Evolutionary conservation across 371 early-diverging fungal genomes (phyloP).

Genomic region (Mortierella sp.): DNA sequence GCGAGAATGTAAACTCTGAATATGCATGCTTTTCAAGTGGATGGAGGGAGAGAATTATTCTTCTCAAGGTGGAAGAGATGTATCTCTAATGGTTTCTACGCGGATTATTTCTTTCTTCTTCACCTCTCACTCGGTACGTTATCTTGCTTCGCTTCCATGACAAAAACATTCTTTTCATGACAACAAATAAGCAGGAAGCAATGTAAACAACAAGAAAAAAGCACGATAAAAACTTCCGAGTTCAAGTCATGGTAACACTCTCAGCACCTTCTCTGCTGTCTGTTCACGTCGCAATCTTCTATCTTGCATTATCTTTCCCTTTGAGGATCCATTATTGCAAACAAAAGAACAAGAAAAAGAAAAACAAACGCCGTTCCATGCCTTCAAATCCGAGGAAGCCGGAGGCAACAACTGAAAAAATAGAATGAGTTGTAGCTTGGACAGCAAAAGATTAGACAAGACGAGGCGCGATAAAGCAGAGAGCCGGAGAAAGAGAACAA

Average conservation of each 20-base stretch:
- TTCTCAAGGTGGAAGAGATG: background rate
- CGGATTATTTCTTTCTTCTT: background rate
- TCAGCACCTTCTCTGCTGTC: background rate
- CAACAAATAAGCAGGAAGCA: background rate
- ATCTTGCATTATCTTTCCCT: constrained; percentile 1
- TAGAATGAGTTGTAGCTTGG: background rate
- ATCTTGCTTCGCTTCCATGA: background rate
- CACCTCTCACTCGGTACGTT: background rate
- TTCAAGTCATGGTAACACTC: background rate
- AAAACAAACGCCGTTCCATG: background rate
- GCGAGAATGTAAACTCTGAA: background rate
- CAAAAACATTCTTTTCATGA: background rate
- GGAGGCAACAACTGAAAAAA: background rate
- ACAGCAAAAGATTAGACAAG: background rate
- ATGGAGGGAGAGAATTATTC: background rate
- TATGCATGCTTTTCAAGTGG: background rate
- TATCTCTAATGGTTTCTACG: background rate
- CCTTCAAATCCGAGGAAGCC: background rate
- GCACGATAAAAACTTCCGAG: background rate
- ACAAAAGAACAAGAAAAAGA: background rate
- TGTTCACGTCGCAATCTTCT: background rate
- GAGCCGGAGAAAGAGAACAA: background rate
- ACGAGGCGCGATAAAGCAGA: background rate
- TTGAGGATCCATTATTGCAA: background rate
- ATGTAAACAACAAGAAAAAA: background rate